phyloP scores from a whole-genome alignment of 169 alveolate genomes.

The Nephromyces sp. region DNA sequence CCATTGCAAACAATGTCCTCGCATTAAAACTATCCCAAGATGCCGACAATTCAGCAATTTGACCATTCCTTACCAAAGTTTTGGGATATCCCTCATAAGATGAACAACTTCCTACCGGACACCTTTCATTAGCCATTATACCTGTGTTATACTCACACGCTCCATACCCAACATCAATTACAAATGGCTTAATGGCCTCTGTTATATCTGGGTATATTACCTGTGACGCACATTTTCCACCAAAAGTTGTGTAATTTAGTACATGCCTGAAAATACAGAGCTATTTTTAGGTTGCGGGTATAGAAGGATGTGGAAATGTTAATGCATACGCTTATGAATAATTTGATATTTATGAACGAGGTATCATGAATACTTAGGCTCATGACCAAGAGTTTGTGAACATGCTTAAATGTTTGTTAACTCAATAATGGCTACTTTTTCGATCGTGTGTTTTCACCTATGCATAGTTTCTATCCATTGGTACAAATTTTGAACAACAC shows the following conservation, averaged over 20 bases:
- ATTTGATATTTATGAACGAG: background rate
- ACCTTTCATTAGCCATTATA: constrained; percentile 35
- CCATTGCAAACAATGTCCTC: constrained; percentile 41
- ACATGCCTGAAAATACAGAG: constrained; percentile 25
- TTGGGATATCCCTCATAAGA: constrained; percentile 62
- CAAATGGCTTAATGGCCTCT: constrained; percentile 40
- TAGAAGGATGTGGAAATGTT: background rate
- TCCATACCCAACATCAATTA: constrained; percentile 59
- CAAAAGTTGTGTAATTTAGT: constrained; percentile 54
- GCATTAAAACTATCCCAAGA: constrained; percentile 46
- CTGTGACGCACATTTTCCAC: constrained; percentile 58
- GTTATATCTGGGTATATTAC: constrained; percentile 49
- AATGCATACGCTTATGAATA: background rate
- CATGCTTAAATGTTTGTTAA: background rate
- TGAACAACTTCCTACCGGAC: constrained; percentile 45
- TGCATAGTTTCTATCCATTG: background rate
- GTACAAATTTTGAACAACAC: background rate
- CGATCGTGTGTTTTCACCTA: background rate
- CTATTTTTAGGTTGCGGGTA: background rate
- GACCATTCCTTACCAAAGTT: constrained; percentile 38
- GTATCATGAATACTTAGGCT: background rate
- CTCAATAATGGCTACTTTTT: background rate
- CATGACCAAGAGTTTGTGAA: background rate
- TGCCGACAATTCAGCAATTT: constrained; percentile 31
- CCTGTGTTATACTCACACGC: constrained; percentile 63